These are phyloP conservation scores for Curvularia verruculosa DNA, from an alignment of 2,329 filamentous ascomycete species.

Conservation along the genomic window DNA sequence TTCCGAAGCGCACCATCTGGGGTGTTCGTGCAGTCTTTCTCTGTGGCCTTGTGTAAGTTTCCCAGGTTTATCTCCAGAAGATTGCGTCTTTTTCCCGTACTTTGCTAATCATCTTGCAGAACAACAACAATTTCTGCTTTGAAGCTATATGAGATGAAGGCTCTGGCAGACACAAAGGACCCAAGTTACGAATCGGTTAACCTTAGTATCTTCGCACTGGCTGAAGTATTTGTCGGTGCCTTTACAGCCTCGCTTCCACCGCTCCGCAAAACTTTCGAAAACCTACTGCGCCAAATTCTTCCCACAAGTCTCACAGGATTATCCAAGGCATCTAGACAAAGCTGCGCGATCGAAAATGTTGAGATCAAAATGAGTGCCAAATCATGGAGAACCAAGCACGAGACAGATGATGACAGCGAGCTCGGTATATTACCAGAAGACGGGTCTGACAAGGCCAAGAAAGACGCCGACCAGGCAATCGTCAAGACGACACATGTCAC, in stretches of 20 bases:
- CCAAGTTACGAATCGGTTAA: conserved; percentile 32
- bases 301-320: conserved; percentile 27
- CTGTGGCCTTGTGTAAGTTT: conserved; percentile 32
- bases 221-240: conserved; percentile 36
- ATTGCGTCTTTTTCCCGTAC: background rate
- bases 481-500: conserved; percentile 25
- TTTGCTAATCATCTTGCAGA: conserved; percentile 16
- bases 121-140: conserved; percentile 36
- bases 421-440: conserved; percentile 23
- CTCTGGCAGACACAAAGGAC: conserved; percentile 26
- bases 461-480: conserved; percentile 15
- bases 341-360: conserved; percentile 23
- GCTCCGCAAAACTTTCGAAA: conserved; percentile 36
- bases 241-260: conserved; percentile 38
- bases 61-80: background rate
- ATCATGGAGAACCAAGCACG: conserved; percentile 9
- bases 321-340: conserved; percentile 13
- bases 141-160: conserved; percentile 36
- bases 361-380: conserved; percentile 15
- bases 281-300: conserved; percentile 22
- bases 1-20: conserved; percentile 34
- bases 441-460: background rate
- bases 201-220: conserved; percentile 31
- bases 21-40: conserved; percentile 37
- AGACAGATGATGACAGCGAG: conserved; percentile 27